These are phyloP conservation scores for Gentiana dahurica DNA, from an alignment of 257 asterid genomes.

Conservation along the genomic window DNA sequence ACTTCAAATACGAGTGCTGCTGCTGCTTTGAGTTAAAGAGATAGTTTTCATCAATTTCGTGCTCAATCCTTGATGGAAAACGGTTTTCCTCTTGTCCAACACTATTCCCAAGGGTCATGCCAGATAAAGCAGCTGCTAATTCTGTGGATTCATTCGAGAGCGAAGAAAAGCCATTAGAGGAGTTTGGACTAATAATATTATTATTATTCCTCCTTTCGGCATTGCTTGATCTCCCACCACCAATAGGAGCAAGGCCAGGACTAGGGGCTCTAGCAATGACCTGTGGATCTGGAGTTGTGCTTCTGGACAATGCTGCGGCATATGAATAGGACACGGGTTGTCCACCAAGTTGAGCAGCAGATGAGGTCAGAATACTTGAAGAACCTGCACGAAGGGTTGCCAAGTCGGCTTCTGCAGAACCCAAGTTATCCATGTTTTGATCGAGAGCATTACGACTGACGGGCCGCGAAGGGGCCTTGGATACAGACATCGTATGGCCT, in stretches of 20 bases:
- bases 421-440: conserved; percentile 37
- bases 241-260: conserved; percentile 85
- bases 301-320: conserved; percentile 90
- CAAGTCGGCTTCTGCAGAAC: conserved; percentile 58
- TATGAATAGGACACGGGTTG: conserved; percentile 64
- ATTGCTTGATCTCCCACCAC: conserved; percentile 54
- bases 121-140: conserved; percentile 76
- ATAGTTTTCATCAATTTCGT: conserved; percentile 40
- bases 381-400: conserved; percentile 41
- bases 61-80: conserved; percentile 34
- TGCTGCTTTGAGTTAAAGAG: conserved; percentile 40
- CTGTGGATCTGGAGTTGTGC: conserved; percentile 94
- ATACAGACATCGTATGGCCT: conserved; percentile 38
- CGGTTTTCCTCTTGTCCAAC: conserved; percentile 34
- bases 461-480: conserved; percentile 78
- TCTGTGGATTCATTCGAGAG: conserved; percentile 49
- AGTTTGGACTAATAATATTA: conserved; percentile 37
- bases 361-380: conserved; percentile 33
- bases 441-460: conserved; percentile 69
- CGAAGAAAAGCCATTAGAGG: conserved; percentile 48
- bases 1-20: conserved; percentile 28
- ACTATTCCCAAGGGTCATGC: conserved; percentile 68
- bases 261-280: conserved; percentile 78
- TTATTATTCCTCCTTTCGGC: conserved; percentile 52
- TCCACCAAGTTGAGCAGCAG: conserved; percentile 47